Percentiles rank a stretch among this genome's conserved stretches.
Evolutionary conservation across 306 rosid genomes (phyloP).

Genomic region (Sindora glabra): DNA sequence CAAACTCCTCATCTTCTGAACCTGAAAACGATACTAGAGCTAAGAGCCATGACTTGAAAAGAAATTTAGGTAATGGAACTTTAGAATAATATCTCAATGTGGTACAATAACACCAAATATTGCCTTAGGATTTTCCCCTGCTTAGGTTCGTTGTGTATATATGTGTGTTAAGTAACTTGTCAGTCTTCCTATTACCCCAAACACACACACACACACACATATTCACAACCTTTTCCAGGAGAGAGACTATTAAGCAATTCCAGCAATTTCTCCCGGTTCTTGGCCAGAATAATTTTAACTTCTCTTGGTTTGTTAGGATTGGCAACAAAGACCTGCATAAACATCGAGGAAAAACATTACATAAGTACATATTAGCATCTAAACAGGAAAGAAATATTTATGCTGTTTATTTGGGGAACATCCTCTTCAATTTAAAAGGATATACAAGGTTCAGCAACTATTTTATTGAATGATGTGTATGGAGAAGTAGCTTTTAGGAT

Average conservation of each 20-base stretch:
- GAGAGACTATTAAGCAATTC: constrained; percentile 73
- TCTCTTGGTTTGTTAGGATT: constrained; percentile 86
- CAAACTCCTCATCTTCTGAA: constrained; percentile 93
- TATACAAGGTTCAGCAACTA: neutral
- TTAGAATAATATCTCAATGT: neutral
- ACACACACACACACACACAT: no score
- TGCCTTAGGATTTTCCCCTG: no score
- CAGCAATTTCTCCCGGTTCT: constrained; percentile 69
- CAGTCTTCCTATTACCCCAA: no score
- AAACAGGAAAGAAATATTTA: no score
- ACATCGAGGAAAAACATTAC: neutral
- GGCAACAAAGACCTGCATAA: constrained; percentile 79
- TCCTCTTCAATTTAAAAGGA: neutral
- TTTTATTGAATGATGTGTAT: neutral
- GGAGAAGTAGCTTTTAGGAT: neutral
- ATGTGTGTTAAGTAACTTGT: no score
- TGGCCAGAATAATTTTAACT: constrained; percentile 63
- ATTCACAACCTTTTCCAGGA: constrained; percentile 61
- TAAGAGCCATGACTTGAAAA: neutral
- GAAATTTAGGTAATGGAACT: neutral
- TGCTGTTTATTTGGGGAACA: no score
- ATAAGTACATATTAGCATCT: neutral
- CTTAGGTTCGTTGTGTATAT: no score
- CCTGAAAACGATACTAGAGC: constrained; percentile 36
- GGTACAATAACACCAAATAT: no score